Percentiles rank a stretch among this genome's conserved stretches.
These are phyloP conservation scores for Posidonia oceanica DNA, from an alignment of 116 monocot species.

Conservation along the genomic window DNA sequence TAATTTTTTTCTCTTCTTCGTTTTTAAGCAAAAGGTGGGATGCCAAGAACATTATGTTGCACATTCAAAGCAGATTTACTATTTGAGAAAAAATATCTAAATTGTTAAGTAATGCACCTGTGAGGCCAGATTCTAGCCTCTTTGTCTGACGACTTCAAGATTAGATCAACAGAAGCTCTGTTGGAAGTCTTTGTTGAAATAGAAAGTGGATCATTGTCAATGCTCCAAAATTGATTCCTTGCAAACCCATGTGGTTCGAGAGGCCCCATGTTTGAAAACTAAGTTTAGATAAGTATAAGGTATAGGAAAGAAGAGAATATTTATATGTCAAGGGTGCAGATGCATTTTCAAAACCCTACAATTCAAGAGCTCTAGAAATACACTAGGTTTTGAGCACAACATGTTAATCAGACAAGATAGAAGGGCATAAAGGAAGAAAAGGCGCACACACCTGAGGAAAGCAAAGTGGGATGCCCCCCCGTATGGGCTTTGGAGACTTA, in stretches of 20 bases:
- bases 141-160: constrained; percentile 71
- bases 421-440: constrained; percentile 1
- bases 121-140: constrained; percentile 78
- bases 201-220: constrained; percentile 57
- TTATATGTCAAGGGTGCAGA: too few relatives aligned
- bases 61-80: neutral
- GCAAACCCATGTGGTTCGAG: constrained; percentile 86
- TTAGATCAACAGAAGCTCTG: constrained; percentile 70
- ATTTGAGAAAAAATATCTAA: neutral
- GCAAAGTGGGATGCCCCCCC: constrained; percentile 84
- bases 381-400: too few relatives aligned
- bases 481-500: constrained; percentile 78
- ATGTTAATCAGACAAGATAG: neutral
- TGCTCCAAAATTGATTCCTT: constrained; percentile 66
- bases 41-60: neutral
- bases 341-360: neutral
- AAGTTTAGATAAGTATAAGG: neutral
- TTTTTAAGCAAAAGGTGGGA: neutral
- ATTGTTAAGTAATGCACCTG: constrained; percentile 24
- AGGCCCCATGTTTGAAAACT: constrained; percentile 30
- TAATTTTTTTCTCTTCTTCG: too few relatives aligned
- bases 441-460: constrained; percentile 67
- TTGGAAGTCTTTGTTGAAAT: constrained; percentile 39
- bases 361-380: too few relatives aligned
- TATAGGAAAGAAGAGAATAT: neutral